Evolutionary conservation across 805 yeast species (phyloP).

Genomic region (Cyberlindnera veronae): DNA sequence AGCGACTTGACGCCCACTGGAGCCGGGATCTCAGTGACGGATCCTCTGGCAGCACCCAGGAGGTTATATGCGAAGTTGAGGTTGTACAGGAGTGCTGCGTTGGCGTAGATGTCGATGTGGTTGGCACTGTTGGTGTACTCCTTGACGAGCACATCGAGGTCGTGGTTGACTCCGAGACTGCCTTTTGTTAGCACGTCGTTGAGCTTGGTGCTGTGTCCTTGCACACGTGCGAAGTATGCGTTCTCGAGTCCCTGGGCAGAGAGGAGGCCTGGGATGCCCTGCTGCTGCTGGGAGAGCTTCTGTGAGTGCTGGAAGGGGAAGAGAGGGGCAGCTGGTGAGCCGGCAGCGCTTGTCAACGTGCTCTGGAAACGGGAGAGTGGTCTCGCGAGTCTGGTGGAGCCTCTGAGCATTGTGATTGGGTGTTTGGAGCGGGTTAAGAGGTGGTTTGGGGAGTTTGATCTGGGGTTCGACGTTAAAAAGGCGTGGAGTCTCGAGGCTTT

Average conservation of each 20-base stretch:
- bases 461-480: neutral
- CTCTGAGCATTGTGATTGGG: slow-evolving; percentile 4
- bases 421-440: neutral
- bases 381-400: neutral
- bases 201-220: slow-evolving; percentile 28
- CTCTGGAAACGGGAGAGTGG: slow-evolving; percentile 10
- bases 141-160: slow-evolving; percentile 23
- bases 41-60: slow-evolving; percentile 29
- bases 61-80: slow-evolving; percentile 35
- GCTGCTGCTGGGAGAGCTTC: slow-evolving; percentile 16
- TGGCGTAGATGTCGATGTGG: slow-evolving; percentile 33
- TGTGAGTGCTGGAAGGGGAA: slow-evolving; percentile 12
- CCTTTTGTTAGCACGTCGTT: slow-evolving; percentile 3
- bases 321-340: slow-evolving; percentile 1
- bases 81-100: slow-evolving; percentile 39
- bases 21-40: slow-evolving; percentile 9
- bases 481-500: neutral
- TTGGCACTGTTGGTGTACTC: slow-evolving; percentile 28
- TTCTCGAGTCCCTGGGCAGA: slow-evolving; percentile 44
- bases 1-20: slow-evolving; percentile 27
- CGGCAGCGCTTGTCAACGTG: slow-evolving; percentile 6
- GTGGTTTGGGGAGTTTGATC: neutral
- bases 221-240: slow-evolving; percentile 48
- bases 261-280: slow-evolving; percentile 48
- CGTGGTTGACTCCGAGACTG: slow-evolving; percentile 10